These are phyloP conservation scores for Trametes hirsuta DNA, from an alignment of 1,284 basidiomycete species.

Conservation along the genomic window DNA sequence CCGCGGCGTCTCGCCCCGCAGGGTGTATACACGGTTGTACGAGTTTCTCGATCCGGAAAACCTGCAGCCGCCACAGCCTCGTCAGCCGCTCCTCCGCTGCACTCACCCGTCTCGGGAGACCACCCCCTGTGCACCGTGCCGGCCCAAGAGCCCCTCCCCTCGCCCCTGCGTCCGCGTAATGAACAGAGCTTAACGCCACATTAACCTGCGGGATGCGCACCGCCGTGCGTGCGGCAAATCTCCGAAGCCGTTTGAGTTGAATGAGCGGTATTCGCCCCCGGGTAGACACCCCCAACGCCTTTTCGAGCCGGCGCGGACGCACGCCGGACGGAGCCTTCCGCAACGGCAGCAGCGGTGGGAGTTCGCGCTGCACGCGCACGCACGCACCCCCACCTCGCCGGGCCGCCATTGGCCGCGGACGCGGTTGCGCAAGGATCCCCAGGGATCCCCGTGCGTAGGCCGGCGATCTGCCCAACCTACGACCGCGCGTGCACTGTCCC, in stretches of 20 bases:
- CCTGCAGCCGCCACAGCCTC: neutral
- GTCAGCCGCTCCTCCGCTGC: neutral
- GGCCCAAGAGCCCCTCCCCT: neutral
- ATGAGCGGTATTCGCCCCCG: constrained; percentile 4
- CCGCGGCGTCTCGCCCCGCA: constrained; percentile 8
- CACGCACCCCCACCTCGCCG: neutral
- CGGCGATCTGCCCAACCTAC: no score
- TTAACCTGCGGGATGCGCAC: constrained; percentile 11
- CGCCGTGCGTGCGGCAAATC: constrained; percentile 1
- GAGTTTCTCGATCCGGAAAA: neutral
- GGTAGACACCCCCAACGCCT: constrained; percentile 14
- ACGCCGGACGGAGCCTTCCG: neutral
- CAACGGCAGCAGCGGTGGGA: neutral
- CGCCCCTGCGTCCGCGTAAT: neutral
- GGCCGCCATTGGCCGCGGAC: constrained; percentile 3
- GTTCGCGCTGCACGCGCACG: neutral
- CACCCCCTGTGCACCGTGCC: neutral
- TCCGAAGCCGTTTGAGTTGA: constrained; percentile 1
- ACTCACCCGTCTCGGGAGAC: neutral
- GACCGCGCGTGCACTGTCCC: no score
- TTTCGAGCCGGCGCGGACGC: constrained; percentile 12
- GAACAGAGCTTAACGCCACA: constrained; percentile 16
- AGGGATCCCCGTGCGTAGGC: neutral
- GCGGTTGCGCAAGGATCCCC: neutral
- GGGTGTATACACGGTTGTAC: constrained; percentile 7